Evolutionary conservation across 202 grass and related monocot species (phyloP), one percentile per base, ranked within the genome.

Genomic region (Panicum virgatum): DNA sequence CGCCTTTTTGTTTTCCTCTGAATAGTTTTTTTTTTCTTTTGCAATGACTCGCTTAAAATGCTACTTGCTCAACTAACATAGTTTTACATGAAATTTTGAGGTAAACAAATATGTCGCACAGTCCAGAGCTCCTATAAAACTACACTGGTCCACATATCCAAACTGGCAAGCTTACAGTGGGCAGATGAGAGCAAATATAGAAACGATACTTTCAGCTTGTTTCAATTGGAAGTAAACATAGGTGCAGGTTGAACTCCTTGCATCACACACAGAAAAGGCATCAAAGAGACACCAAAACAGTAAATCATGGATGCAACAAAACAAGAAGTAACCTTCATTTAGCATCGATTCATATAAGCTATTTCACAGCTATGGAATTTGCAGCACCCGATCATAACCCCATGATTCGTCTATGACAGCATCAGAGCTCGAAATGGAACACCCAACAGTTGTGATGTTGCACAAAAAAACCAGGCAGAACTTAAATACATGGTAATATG

Each of bases 401-500:
- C 44, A 39, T 25, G 56, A 79, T 80, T 75, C 6, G 26, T 86
- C 51, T 48, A 63, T 37, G 61, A 73, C 15, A 52, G 60, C 44
- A 79, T 22, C 9, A 78, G 68, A 79, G 16, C 50, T 62, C 14
- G 46, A 57, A 50, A 50, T 3, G 34, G 36, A 44, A 66, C 4
- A 73, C 11, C 2, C 15, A 81, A 12, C 16, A 52, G 20, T 57
- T 18, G 27, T 43, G 19, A 12, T 6, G 5, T 76, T 34, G 40
- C 46, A 66, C 5, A 43, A 7, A 34, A 34, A 71, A 80, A 32
- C 25, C 15, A 60, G 75, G 82, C 50, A 45, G 26, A 54, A 53
- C 37, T 65, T 68, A 83, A 75, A 30, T 81, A 69, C 70, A 85
- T 79, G 71, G 82, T 59, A 69, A 68, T 52, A 43, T 27, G 20